A percentile compares a stretch with the other conserved stretches of the same genome.
These are phyloP conservation scores for Azolla pinnata DNA, from an alignment of 75 land plant species.

Conservation along the genomic window DNA sequence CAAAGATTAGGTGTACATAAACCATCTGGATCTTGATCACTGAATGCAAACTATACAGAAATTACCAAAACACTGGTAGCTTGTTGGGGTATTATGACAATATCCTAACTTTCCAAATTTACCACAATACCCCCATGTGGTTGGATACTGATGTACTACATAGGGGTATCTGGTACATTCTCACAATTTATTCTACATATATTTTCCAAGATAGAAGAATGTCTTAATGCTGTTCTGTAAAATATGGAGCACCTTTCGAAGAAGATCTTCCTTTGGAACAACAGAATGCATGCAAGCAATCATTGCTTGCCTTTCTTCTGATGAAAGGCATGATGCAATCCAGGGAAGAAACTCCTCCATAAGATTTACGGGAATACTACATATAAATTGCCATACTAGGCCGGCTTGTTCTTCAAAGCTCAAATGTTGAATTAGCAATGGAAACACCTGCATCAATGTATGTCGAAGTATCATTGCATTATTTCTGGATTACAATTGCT, in stretches of 20 bases:
- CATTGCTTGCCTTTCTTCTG: conserved; percentile 37
- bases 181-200: not conserved
- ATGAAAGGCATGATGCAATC: conserved; percentile 55
- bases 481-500: no score
- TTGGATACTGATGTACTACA: no score
- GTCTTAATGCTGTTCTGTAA: not conserved
- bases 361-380: conserved; percentile 79
- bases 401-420: conserved; percentile 77
- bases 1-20: no score
- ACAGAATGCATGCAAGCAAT: conserved; percentile 30
- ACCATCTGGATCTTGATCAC: no score
- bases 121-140: no score
- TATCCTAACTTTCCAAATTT: no score
- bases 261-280: conserved; percentile 48
- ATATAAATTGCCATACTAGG: conserved; percentile 72
- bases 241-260: conserved; percentile 42
- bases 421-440: conserved; percentile 62
- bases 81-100: no score
- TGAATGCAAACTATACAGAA: no score
- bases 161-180: no score
- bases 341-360: conserved; percentile 78
- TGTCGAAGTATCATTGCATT: no score
- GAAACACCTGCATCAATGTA: conserved; percentile 51
- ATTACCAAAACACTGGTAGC: no score
- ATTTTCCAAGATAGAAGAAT: not conserved